Evolutionary conservation across 2,329 filamentous ascomycete species (phyloP).

Genomic region (Periconia macrospinosa): DNA sequence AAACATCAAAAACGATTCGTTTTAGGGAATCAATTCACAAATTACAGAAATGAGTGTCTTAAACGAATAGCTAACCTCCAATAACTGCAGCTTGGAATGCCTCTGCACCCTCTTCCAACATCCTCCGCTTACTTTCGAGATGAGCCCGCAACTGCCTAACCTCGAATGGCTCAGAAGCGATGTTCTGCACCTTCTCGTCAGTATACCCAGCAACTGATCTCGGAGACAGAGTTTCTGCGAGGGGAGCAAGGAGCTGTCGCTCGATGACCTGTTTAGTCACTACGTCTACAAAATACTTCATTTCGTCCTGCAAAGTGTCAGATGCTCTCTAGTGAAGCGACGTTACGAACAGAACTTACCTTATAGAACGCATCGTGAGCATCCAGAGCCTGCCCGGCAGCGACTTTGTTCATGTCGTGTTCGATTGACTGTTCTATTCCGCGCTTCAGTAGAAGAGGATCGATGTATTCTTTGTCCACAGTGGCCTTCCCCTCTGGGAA

Average conservation of each 20-base stretch:
- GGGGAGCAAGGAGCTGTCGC: slow-evolving; percentile 33
- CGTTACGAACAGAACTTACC: neutral
- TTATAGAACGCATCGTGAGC: slow-evolving; percentile 35
- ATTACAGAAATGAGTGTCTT: too few relatives aligned
- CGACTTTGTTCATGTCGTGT: slow-evolving; percentile 35
- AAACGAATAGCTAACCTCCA: neutral
- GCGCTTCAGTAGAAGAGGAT: neutral
- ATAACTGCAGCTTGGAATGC: slow-evolving; percentile 21
- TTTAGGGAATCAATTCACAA: too few relatives aligned
- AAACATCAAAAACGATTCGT: too few relatives aligned
- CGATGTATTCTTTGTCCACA: slow-evolving; percentile 28
- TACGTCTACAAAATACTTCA: slow-evolving; percentile 34
- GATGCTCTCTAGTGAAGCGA: too few relatives aligned
- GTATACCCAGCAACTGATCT: slow-evolving; percentile 29
- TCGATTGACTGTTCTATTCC: slow-evolving; percentile 4
- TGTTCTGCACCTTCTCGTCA: slow-evolving; percentile 34
- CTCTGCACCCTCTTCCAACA: slow-evolving; percentile 41
- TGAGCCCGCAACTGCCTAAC: slow-evolving; percentile 24
- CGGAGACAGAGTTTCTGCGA: slow-evolving; percentile 31
- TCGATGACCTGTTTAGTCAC: slow-evolving; percentile 40
- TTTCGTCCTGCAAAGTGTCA: slow-evolving; percentile 18
- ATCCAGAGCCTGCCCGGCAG: slow-evolving; percentile 35
- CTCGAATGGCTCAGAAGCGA: slow-evolving; percentile 40
- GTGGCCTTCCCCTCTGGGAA: neutral
- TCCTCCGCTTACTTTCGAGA: slow-evolving; percentile 33